These are phyloP conservation scores for Solanum chacoense DNA, from an alignment of 305 asterid species.

Conservation along the genomic window DNA sequence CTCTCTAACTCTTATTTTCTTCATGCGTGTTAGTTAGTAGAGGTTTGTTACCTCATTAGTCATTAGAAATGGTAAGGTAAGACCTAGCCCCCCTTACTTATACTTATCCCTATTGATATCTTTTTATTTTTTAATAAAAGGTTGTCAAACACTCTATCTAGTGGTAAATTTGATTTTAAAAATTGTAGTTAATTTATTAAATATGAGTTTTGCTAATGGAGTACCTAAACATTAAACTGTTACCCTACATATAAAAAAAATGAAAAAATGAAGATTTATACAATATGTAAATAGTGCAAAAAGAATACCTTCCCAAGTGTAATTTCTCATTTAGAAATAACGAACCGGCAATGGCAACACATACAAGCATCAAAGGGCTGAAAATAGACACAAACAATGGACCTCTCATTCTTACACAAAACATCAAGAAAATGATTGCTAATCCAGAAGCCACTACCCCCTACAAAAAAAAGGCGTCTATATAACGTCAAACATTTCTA, in stretches of 20 bases:
- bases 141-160: conserved; percentile 1
- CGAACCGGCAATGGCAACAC: conserved; percentile 48
- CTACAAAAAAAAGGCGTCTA: conserved; percentile 16
- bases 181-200: no score
- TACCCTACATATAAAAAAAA: not conserved
- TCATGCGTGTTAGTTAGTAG: not conserved
- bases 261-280: not conserved
- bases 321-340: conserved; percentile 42
- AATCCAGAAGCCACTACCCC: conserved; percentile 51
- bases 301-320: conserved; percentile 37
- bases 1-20: not conserved
- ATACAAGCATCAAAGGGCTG: conserved; percentile 47
- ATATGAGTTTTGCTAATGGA: not conserved
- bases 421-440: conserved; percentile 29
- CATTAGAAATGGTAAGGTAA: not conserved
- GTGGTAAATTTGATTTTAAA: no score
- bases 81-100: not conserved
- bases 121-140: not conserved
- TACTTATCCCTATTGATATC: not conserved
- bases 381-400: conserved; percentile 61
- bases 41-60: not conserved
- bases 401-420: conserved; percentile 52
- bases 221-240: not conserved
- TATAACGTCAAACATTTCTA: not conserved
- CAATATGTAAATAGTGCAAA: not conserved